phyloP scores from a whole-genome alignment of 441 rosid genomes.

The Omphalea diandra region DNA sequence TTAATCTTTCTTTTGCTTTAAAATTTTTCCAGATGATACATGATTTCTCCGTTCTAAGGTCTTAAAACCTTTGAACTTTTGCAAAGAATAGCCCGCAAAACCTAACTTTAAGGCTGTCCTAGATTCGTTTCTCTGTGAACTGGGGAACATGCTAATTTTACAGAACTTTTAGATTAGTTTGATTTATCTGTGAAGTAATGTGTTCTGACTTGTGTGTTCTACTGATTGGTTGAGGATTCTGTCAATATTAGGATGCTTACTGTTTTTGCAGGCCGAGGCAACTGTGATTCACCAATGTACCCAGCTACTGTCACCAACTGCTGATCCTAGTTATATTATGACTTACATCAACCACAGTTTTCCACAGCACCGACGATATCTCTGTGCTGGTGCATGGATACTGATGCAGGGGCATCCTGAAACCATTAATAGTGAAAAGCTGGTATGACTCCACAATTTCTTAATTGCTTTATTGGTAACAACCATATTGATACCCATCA shows the following conservation, averaged over 20 bases:
- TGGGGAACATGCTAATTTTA: constrained; percentile 3
- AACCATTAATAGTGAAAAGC: constrained; percentile 73
- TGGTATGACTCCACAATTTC: constrained; percentile 46
- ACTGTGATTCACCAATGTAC: constrained; percentile 91
- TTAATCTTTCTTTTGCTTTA: background rate
- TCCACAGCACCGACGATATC: constrained; percentile 72
- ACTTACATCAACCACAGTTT: constrained; percentile 83
- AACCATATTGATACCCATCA: background rate
- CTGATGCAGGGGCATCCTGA: constrained; percentile 93
- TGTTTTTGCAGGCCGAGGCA: constrained; percentile 64
- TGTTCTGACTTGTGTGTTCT: background rate
- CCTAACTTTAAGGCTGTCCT: background rate
- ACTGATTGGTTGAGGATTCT: constrained; percentile 19
- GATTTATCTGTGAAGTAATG: background rate
- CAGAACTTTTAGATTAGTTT: background rate
- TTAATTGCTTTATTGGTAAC: constrained; percentile 17
- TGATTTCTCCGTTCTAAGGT: background rate
- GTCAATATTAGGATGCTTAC: constrained; percentile 12
- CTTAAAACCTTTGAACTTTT: background rate
- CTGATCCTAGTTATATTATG: constrained; percentile 71
- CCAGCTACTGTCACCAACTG: constrained; percentile 84
- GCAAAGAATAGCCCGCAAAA: background rate
- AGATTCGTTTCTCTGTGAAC: background rate
- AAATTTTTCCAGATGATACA: background rate
- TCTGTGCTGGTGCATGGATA: constrained; percentile 96